Base-by-base conservation (phyloP, 1,284 basidiomycete genomes). In the Trichosporon coremiiforme region DNA sequence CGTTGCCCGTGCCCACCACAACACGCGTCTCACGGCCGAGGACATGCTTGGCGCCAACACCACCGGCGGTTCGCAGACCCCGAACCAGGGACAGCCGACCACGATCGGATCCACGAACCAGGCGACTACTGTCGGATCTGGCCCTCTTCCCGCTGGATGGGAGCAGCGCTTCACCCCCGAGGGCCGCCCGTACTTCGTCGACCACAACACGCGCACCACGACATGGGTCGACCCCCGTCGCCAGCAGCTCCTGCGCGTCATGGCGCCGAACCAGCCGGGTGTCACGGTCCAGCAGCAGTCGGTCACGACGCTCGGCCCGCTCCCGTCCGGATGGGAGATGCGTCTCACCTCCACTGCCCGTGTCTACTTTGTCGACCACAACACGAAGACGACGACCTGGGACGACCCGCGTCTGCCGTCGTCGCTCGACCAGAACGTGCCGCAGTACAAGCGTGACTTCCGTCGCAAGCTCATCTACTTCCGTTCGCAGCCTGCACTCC, bases 381-480 rank as follows among this genome's bases (percentile, higher is more conserved):
- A 95, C 85, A 95, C 92, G 65, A 85, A 85, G 84, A 97, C 94
- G 41, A 98, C 95, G 35, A 92, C 94, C 1, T 97, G 95, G 95
- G 95, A 98, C 84, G 95, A 98, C 82, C 95, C 92, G 6, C 89
- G 94, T 67, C 84, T 95, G 80, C 94, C 94, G 13, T 86, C 85
- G 36, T 86, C 85, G 71, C 84, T 87, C 71, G 86, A 87, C 79
- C 90, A 94, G 78, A 98, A 93, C 82, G 96, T 98, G 20, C 97
- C 97, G 53, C 95, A 99, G 85, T 99, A 98, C 87, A 99, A 99
- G 87, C 92, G 97, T 72, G 97, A 99, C 87, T 99, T 99, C 86
- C 87, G 96, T 76, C 86, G 96, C 77, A 99, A 99, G 86, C 90
- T 99, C 71, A 94, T 99, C 77, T 99, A 99, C 87, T 99, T 99